Evolutionary conservation across 2,329 filamentous ascomycete species (phyloP), one percentile per base, ranked within the genome.

Genomic region (Onygenales sp.): DNA sequence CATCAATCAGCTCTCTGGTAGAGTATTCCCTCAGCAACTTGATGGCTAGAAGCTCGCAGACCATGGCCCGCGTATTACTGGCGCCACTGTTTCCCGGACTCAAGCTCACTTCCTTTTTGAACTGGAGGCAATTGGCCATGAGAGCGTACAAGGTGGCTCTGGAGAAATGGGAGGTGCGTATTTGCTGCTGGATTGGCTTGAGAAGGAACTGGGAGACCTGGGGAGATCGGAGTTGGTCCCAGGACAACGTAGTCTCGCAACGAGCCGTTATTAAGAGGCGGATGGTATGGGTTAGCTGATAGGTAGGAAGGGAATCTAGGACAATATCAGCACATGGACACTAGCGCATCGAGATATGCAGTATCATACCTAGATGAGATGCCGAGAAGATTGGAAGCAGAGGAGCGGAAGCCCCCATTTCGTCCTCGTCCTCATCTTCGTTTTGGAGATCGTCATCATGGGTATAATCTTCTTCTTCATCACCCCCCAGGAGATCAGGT

Each of bases 171-270:
- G 87, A 83, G 13, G 82, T 77, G 56, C 86, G 84, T 58, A 96
- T 91, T 67, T 92, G 86, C 66, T 93, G 87, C 69, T 93, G 89
- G 75, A 96, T 93, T 2, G 92, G 92, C 74, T 96, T 96, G 65
- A 96, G 81, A 37, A 97, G 79, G 67, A 97, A 97, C 66, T 95
- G 91, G 13, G 90, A 95, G 53, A 97, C 86, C 67, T 97, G 92
- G 2, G 92, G 92, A n/a, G 90, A 95, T 58, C 91, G 83, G 57
- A 97, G 77, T 68, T 97, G 92, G 59, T 97, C 92, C 91, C 91
- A 97, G 13, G 89, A 86, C 49, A 97, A 74, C 0, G 89, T 92
- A 1, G 91, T 96, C 73, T 97, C 92, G 69, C 89, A 95, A 65
- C 87, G 84, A 55, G 88, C 79, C 59, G 88, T 81, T 56, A 97